phyloP scores from a whole-genome alignment of 768 basidiomycete genomes.

The Boletus vinaceobasis region DNA sequence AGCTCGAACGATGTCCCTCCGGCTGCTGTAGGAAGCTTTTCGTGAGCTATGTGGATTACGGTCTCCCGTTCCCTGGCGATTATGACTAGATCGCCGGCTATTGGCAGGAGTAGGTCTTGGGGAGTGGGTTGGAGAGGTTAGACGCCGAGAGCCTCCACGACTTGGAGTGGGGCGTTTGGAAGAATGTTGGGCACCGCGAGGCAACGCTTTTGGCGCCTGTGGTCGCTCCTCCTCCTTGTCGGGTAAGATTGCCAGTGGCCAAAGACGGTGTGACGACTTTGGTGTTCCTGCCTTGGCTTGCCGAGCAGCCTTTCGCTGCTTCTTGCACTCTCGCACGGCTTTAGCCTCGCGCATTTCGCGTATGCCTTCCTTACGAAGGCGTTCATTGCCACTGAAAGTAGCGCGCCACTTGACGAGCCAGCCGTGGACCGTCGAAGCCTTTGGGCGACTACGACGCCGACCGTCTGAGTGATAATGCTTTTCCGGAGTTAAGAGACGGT shows the following conservation, averaged over 20 bases:
- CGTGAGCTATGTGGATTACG: slow-evolving; percentile 15
- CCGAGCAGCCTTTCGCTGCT: slow-evolving; percentile 20
- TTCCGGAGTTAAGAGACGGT: slow-evolving; percentile 6
- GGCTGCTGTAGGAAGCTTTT: slow-evolving; percentile 17
- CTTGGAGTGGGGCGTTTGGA: slow-evolving; percentile 7
- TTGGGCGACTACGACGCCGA: slow-evolving; percentile 46
- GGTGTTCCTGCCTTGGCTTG: slow-evolving; percentile 14
- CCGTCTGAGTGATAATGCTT: slow-evolving; percentile 37
- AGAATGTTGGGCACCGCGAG: slow-evolving; percentile 10
- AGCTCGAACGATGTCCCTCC: slow-evolving; percentile 4
- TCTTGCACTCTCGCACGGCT: slow-evolving; percentile 30
- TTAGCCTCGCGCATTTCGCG: slow-evolving; percentile 64
- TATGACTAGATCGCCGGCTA: slow-evolving; percentile 20
- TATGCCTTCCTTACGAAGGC: slow-evolving; percentile 62
- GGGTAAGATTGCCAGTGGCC: slow-evolving; percentile 23
- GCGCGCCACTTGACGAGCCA: slow-evolving; percentile 81
- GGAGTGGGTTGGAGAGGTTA: slow-evolving; percentile 14
- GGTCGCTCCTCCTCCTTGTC: slow-evolving; percentile 15
- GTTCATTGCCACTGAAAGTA: slow-evolving; percentile 62
- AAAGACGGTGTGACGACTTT: slow-evolving; percentile 19
- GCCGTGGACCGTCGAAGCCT: slow-evolving; percentile 61
- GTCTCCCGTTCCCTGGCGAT: slow-evolving; percentile 4
- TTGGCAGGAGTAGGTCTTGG: slow-evolving; percentile 12
- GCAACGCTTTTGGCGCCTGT: slow-evolving; percentile 6
- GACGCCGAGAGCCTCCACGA: slow-evolving; percentile 8